These are phyloP conservation scores for Wickerhamomyces ciferrii DNA, from an alignment of 805 yeast species.

Conservation along the genomic window DNA sequence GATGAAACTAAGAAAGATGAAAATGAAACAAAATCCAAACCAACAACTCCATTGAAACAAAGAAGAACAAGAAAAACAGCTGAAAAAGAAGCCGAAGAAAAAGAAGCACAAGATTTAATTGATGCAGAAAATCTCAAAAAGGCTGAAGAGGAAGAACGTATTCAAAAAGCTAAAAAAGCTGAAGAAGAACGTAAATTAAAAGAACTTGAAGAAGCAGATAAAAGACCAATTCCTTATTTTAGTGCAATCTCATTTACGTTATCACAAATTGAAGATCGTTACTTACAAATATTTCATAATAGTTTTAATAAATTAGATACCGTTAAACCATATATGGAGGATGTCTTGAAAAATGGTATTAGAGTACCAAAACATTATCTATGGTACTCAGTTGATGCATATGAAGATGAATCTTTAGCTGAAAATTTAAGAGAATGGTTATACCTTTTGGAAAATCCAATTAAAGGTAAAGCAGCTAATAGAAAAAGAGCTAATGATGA, in stretches of 20 bases:
- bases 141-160: constrained; percentile 6
- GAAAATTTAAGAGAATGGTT: constrained; percentile 58
- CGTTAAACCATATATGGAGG: constrained; percentile 58
- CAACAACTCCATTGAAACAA: constrained; percentile 17
- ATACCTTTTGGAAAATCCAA: constrained; percentile 44
- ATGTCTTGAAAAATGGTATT: constrained; percentile 52
- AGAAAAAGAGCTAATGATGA: constrained; percentile 17
- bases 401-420: constrained; percentile 60
- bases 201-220: constrained; percentile 14
- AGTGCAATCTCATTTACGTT: constrained; percentile 67
- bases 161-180: constrained; percentile 31
- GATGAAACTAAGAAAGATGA: constrained; percentile 21
- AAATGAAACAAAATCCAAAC: constrained; percentile 12
- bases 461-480: constrained; percentile 25
- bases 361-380: constrained; percentile 57
- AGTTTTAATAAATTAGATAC: constrained; percentile 55
- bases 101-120: constrained; percentile 9
- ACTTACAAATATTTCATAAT: constrained; percentile 57
- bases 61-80: constrained; percentile 9
- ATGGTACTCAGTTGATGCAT: constrained; percentile 83
- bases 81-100: constrained; percentile 7
- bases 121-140: constrained; percentile 12
- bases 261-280: constrained; percentile 59
- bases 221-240: constrained; percentile 33
- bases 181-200: constrained; percentile 6